Conservation (phyloP, 2,329 filamentous ascomycete species). For the Penicillium sp. region DNA sequence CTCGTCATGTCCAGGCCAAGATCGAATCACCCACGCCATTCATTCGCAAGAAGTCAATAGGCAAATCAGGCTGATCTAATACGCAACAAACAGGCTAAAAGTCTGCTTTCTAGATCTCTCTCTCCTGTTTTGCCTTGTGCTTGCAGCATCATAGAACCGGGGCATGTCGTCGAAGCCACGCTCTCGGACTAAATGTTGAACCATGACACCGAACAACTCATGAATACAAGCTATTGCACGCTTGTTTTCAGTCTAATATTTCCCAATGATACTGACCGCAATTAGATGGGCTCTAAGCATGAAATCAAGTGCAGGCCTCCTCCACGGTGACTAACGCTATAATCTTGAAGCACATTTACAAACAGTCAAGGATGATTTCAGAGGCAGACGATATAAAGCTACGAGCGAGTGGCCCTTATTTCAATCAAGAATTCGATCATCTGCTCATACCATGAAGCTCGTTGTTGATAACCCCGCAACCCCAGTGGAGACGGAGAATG, state of each 20-base stretch:
- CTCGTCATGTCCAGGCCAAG: conserved; percentile 12
- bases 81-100: neutral
- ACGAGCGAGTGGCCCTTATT: too few species aligned
- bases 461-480: too few species aligned
- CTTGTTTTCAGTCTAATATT: conserved; percentile 48
- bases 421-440: too few species aligned
- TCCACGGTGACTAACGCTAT: too few species aligned
- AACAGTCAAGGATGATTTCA: conserved; percentile 49
- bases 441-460: too few species aligned
- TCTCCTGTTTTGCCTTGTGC: too few species aligned
- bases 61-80: conserved; percentile 4
- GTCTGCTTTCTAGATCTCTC: neutral
- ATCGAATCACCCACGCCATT: conserved; percentile 16
- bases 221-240: conserved; percentile 29
- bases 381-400: conserved; percentile 46
- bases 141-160: too few species aligned
- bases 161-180: conserved; percentile 11
- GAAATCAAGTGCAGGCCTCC: too few species aligned
- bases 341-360: too few species aligned
- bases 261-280: conserved; percentile 48
- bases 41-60: conserved; percentile 6
- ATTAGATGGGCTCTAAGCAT: conserved; percentile 43
- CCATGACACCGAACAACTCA: conserved; percentile 25
- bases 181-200: conserved; percentile 21
- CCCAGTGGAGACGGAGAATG: too few species aligned